Conservation (phyloP, 306 rosid genomes). For the Vigna angularis region DNA sequence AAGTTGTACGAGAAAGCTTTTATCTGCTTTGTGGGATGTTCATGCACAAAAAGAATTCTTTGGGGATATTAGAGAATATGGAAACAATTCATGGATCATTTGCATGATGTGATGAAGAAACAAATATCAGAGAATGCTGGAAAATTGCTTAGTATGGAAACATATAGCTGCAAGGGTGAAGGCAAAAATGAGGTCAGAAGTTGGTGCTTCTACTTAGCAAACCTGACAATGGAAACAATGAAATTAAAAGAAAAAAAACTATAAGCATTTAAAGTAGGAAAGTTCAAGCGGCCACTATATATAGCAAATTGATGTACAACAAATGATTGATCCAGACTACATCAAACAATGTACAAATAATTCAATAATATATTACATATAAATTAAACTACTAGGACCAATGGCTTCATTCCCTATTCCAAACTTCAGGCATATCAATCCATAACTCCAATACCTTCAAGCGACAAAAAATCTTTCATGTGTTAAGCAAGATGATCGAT, state of each 20-base stretch:
- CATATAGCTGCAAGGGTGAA: neutral
- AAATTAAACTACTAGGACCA: slow-evolving; percentile 57
- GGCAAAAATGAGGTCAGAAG: neutral
- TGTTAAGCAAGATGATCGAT: slow-evolving; percentile 27
- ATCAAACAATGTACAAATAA: slow-evolving; percentile 49
- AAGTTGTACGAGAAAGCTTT: slow-evolving; percentile 59
- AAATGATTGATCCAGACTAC: slow-evolving; percentile 53
- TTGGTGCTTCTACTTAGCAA: slow-evolving; percentile 16
- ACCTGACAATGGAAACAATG: slow-evolving; percentile 21
- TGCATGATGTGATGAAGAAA: slow-evolving; percentile 58
- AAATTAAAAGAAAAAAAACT: neutral
- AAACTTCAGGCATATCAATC: slow-evolving; percentile 38
- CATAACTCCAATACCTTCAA: slow-evolving; percentile 52
- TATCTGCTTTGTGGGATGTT: slow-evolving; percentile 61
- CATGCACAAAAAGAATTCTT: slow-evolving; percentile 48
- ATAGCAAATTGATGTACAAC: slow-evolving; percentile 53
- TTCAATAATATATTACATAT: slow-evolving; percentile 46
- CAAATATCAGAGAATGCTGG: slow-evolving; percentile 52
- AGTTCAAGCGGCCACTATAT: slow-evolving; percentile 44
- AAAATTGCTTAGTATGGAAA: slow-evolving; percentile 12
- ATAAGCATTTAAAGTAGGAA: slow-evolving; percentile 20
- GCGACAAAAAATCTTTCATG: slow-evolving; percentile 37
- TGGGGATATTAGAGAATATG: slow-evolving; percentile 33
- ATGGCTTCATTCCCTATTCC: slow-evolving; percentile 67
- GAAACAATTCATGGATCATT: slow-evolving; percentile 56